Conservation (phyloP, 805 yeast species). For the Saccharomyces paradoxus region DNA sequence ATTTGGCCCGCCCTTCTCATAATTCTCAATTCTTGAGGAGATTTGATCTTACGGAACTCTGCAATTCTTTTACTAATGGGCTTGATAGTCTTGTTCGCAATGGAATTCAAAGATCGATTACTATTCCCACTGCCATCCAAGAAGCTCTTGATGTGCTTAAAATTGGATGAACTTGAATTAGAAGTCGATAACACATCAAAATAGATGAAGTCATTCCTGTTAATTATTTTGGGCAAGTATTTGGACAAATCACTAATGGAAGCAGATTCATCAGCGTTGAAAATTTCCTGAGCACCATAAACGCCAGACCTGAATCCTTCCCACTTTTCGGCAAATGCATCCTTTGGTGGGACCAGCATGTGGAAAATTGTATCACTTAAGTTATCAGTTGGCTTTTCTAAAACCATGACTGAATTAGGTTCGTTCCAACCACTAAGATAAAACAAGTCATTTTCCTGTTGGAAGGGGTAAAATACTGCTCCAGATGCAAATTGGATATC, state of each 20-base stretch:
- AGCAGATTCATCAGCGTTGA: slow-evolving; percentile 76
- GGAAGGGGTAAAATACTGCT: slow-evolving; percentile 83
- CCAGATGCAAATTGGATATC: slow-evolving; percentile 76
- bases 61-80: slow-evolving; percentile 22
- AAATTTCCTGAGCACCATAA: slow-evolving; percentile 69
- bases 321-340: slow-evolving; percentile 78
- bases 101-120: slow-evolving; percentile 20
- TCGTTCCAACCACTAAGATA: slow-evolving; percentile 91
- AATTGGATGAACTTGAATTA: neutral
- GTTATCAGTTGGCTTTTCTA: slow-evolving; percentile 52
- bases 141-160: slow-evolving; percentile 13
- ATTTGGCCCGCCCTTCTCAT: slow-evolving; percentile 80
- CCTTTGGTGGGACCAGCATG: slow-evolving; percentile 80
- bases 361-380: slow-evolving; percentile 55
- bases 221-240: slow-evolving; percentile 32
- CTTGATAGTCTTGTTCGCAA: slow-evolving; percentile 20
- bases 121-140: slow-evolving; percentile 17
- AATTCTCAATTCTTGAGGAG: slow-evolving; percentile 63
- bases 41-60: slow-evolving; percentile 54
- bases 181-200: slow-evolving; percentile 37
- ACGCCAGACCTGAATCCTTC: slow-evolving; percentile 89
- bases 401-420: slow-evolving; percentile 64
- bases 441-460: slow-evolving; percentile 82
- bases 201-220: slow-evolving; percentile 43
- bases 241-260: slow-evolving; percentile 20